phyloP scores from a whole-genome alignment of 2,329 filamentous ascomycete species.

The Didymellaceae sp. region DNA sequence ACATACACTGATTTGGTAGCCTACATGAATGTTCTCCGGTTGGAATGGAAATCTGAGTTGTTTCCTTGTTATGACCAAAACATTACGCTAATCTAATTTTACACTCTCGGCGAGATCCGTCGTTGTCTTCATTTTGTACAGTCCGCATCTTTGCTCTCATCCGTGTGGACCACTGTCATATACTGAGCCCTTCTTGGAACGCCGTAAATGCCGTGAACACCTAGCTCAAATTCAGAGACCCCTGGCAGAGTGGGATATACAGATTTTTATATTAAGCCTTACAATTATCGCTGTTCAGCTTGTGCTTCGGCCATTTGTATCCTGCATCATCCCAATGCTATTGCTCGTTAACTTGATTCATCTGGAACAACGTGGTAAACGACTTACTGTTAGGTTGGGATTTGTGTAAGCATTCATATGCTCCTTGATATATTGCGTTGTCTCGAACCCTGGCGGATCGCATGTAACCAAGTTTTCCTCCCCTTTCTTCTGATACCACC shows the following conservation, averaged over 20 bases:
- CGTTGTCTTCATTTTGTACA: no score
- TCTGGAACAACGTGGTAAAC: background rate
- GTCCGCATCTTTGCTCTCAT: no score
- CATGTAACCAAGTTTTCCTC: constrained; percentile 58
- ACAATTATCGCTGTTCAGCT: constrained; percentile 51
- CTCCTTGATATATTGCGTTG: constrained; percentile 58
- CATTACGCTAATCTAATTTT: no score
- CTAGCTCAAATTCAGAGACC: constrained; percentile 6
- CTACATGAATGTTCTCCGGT: no score
- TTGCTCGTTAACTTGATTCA: constrained; percentile 4
- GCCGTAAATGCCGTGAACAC: constrained; percentile 2
- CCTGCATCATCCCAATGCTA: constrained; percentile 45
- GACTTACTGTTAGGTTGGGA: constrained; percentile 58
- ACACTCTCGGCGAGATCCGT: no score
- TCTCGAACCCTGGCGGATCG: constrained; percentile 61
- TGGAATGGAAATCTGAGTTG: no score
- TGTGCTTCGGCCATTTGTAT: constrained; percentile 52
- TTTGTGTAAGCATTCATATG: constrained; percentile 58
- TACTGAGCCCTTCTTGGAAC: no score
- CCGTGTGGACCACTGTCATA: background rate
- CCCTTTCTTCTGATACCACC: constrained; percentile 61
- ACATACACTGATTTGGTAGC: background rate
- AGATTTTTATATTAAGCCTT: background rate
- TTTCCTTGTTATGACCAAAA: no score
- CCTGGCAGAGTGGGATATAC: background rate